A percentile compares a stretch with the other conserved stretches of the same genome.
phyloP scores from a whole-genome alignment of 192 early-diverging fungal species.

The Umbelopsis sp. region DNA sequence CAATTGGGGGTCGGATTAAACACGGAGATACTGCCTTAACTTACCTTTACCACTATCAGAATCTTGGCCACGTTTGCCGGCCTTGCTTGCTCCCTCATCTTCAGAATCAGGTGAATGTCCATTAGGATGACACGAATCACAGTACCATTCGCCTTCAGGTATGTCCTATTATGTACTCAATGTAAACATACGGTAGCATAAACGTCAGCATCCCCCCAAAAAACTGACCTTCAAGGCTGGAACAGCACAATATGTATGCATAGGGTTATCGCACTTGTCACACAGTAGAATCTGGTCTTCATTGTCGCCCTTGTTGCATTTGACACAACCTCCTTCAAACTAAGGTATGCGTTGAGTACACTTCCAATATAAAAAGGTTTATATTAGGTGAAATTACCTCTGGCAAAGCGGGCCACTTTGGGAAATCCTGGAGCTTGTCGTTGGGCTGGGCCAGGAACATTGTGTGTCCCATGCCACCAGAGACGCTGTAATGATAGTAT shows the following conservation, averaged over 20 bases:
- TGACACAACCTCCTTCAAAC: slow-evolving; percentile 49
- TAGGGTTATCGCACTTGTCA: slow-evolving; percentile 52
- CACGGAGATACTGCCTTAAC: background rate
- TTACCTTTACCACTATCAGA: background rate
- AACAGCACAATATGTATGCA: slow-evolving; percentile 48
- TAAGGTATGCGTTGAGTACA: slow-evolving; percentile 7
- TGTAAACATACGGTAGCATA: background rate
- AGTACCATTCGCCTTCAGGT: slow-evolving; percentile 61
- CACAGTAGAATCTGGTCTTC: slow-evolving; percentile 52
- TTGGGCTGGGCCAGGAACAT: slow-evolving; percentile 47
- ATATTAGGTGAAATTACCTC: slow-evolving; percentile 23
- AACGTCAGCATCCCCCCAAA: background rate
- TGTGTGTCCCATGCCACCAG: slow-evolving; percentile 47
- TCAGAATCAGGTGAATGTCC: slow-evolving; percentile 17
- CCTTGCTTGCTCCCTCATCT: slow-evolving; percentile 9
- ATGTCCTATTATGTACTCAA: slow-evolving; percentile 29
- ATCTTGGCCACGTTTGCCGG: background rate
- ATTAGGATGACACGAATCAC: slow-evolving; percentile 43
- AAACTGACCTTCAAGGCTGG: slow-evolving; percentile 43
- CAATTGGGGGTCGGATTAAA: background rate
- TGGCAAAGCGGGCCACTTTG: slow-evolving; percentile 47
- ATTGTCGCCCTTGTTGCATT: slow-evolving; percentile 48
- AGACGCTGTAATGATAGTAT: slow-evolving; percentile 26
- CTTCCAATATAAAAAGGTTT: background rate
- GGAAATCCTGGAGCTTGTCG: slow-evolving; percentile 47